Evolutionary conservation across 805 yeast species (phyloP).

Genomic region (Candida jianshihensis): DNA sequence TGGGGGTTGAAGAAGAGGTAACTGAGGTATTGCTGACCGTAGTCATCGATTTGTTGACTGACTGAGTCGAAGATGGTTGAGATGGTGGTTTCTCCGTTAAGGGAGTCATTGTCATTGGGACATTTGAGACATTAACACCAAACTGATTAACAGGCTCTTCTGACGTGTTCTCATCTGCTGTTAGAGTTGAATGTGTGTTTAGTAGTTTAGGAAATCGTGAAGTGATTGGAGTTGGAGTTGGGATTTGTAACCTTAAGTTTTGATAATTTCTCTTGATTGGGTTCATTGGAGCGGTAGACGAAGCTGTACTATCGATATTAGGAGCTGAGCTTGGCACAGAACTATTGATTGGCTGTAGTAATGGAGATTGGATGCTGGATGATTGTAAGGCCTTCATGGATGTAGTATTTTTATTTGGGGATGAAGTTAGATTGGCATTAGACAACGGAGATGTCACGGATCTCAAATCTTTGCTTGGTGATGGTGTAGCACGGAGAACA

Average conservation of each 20-base stretch:
- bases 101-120: conserved; percentile 74
- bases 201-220: conserved; percentile 19
- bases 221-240: conserved; percentile 61
- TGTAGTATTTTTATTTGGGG: conserved; percentile 29
- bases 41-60: neutral
- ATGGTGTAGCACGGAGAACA: conserved; percentile 33
- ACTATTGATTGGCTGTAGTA: conserved; percentile 29
- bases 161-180: conserved; percentile 14
- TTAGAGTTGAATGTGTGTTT: conserved; percentile 32
- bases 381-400: conserved; percentile 30
- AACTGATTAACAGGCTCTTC: conserved; percentile 54
- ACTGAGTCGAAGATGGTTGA: conserved; percentile 2
- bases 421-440: conserved; percentile 18
- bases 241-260: conserved; percentile 66
- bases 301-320: neutral
- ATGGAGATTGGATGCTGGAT: conserved; percentile 20
- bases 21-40: neutral
- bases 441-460: conserved; percentile 24
- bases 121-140: conserved; percentile 48
- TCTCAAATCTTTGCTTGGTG: conserved; percentile 34
- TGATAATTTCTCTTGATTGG: conserved; percentile 38
- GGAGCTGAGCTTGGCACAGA: conserved; percentile 11
- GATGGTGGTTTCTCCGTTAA: conserved; percentile 48
- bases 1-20: neutral
- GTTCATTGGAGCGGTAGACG: conserved; percentile 1